Base-by-base conservation (phyloP, 352 stramenopile species). In the Phytophthora hibernalis region DNA sequence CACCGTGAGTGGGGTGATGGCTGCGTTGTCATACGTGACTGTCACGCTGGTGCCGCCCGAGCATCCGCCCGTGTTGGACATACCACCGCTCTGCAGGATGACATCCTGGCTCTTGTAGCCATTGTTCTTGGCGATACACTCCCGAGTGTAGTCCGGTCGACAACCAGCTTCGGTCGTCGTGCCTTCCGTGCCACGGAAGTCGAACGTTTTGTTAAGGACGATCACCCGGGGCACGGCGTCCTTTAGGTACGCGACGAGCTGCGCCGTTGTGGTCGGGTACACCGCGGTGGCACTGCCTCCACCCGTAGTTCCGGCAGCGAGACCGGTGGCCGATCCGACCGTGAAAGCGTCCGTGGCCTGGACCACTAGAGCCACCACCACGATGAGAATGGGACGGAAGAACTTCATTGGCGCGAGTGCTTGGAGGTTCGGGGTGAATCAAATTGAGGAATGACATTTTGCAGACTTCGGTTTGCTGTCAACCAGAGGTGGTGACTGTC, bases 51-150 rank as follows among this genome's bases (percentile, higher is more conserved):
- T 60, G 40, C 72, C 74, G 24, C 80, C 61, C 5, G 54, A 55
- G 62, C 72, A 82, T 10, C 77, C 77, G n/a, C 77, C 72, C 5
- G 72, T 82, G 60, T 73, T 85, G 42, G 51, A 45, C 65, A 81
- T 82, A 35, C 60, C 64, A 24, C 72, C 73, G 18, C 48, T 58
- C 47, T 79, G 64, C 12, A 80, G 38, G 20, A 80, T 80, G 22
- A 80, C 72, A 24, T 80, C 59, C 28, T 80, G 72, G 33, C 60
- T 71, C 65, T 76, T 65, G 54, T 55, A 72, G 33, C 61, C 66
- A 33, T 80, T 71, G 47, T 73, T 76, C 57, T 70, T 71, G 59
- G 54, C 63, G 53, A 82, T 70, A 21, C 76, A 84, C 35, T 68
- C 42, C 18, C 63, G 64, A 8, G 52, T 68, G 65, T 68, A 77